These are phyloP conservation scores for Phanerodontia chrysosporium DNA, from an alignment of 768 basidiomycete species.

Conservation along the genomic window DNA sequence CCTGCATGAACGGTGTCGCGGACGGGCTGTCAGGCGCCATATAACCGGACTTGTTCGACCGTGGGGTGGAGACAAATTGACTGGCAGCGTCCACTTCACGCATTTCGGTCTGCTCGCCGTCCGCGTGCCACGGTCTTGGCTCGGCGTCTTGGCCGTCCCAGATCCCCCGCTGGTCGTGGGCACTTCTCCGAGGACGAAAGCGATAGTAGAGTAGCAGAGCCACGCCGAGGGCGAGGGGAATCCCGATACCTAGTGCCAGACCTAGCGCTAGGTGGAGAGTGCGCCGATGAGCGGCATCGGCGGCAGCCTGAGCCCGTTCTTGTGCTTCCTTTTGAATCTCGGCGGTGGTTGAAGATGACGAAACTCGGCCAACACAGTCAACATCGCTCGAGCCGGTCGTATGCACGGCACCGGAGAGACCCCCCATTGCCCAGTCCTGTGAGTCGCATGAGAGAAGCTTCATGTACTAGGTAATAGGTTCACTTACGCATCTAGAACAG, in stretches of 20 bases:
- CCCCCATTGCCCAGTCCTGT: conserved; percentile 38
- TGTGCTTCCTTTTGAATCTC: conserved; percentile 17
- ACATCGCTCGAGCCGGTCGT: conserved; percentile 28
- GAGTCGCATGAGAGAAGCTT: conserved; percentile 2
- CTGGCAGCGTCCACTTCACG: conserved; percentile 3
- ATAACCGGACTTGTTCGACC: conserved; percentile 12
- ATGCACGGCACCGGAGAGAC: conserved; percentile 17
- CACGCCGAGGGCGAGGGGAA: conserved; percentile 25
- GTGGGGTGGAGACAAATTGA: conserved; percentile 1
- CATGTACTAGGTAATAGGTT: neutral
- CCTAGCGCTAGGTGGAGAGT: conserved; percentile 27
- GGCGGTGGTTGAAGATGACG: conserved; percentile 24
- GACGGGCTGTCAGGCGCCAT: conserved; percentile 9
- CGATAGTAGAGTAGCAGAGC: conserved; percentile 18
- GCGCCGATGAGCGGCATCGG: conserved; percentile 15
- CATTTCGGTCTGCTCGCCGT: neutral
- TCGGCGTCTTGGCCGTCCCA: conserved; percentile 14
- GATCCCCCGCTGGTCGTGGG: neutral
- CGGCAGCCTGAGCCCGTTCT: conserved; percentile 8
- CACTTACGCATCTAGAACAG: conserved; percentile 25
- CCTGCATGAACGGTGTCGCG: conserved; percentile 13
- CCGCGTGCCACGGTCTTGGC: conserved; percentile 11
- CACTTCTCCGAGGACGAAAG: conserved; percentile 4
- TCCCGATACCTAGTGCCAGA: conserved; percentile 27
- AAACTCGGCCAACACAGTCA: conserved; percentile 29